phyloP scores from a whole-genome alignment of 768 basidiomycete species.

The Galerina sulciceps region DNA sequence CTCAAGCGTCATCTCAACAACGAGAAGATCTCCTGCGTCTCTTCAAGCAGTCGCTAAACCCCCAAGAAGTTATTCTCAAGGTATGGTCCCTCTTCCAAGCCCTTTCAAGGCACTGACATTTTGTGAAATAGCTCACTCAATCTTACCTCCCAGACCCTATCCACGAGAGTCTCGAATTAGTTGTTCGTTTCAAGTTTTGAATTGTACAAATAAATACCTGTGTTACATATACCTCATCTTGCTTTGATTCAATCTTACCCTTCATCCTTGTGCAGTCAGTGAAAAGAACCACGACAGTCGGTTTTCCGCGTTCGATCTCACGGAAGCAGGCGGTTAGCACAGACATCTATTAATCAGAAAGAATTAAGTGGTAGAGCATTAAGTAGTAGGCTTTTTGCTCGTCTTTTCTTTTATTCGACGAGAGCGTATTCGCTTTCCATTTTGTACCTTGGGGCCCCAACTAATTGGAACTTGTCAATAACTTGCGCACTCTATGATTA shows the following conservation, averaged over 20 bases:
- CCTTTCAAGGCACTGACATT: not conserved
- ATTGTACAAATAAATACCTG: too few relatives aligned
- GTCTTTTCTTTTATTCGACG: conserved; percentile 45
- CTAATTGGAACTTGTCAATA: conserved; percentile 35
- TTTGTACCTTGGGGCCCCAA: conserved; percentile 76
- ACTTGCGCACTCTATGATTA: not conserved
- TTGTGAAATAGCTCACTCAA: too few relatives aligned
- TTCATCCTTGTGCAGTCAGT: too few relatives aligned
- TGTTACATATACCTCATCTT: too few relatives aligned
- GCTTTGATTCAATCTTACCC: too few relatives aligned
- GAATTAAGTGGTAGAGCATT: too few relatives aligned
- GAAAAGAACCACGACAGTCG: too few relatives aligned
- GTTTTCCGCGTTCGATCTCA: not conserved
- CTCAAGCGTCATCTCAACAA: conserved; percentile 48
- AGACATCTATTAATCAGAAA: conserved; percentile 6
- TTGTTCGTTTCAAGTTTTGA: too few relatives aligned
- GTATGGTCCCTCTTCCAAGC: not conserved
- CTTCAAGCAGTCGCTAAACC: not conserved
- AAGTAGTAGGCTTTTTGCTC: conserved; percentile 13
- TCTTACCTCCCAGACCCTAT: too few relatives aligned
- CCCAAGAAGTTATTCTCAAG: not conserved
- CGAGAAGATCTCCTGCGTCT: conserved; percentile 30
- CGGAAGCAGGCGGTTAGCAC: not conserved
- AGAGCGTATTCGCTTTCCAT: conserved; percentile 77
- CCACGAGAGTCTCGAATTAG: too few relatives aligned